Evolutionary conservation across 1,284 basidiomycete species (phyloP), one percentile per base, ranked within the genome.

Genomic region (Lignosus rhinocerotis): DNA sequence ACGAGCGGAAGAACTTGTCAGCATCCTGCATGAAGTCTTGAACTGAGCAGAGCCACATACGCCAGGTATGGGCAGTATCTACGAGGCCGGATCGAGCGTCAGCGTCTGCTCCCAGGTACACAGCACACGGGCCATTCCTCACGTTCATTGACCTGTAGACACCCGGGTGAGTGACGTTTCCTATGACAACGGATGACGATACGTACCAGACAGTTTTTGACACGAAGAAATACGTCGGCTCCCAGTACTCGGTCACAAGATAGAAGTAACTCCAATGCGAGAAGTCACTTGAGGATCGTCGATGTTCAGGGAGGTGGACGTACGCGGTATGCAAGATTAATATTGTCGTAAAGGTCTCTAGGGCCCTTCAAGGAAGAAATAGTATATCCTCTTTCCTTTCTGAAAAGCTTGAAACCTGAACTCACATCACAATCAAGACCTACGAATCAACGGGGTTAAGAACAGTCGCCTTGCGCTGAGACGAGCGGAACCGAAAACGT

Each of bases 321-420:
- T 49, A 58, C 56, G 56, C 51, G 11, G 46, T 58, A 14, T 58
- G 46, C 8, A 52, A 32, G 11, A 42, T 49, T 17, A 58, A 30
- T 3, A 8, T 21, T 7, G 56, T 43, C 11, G 51, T 49, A 17
- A 53, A 38, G 4, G 56, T 49, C 51, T 58, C 51, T 6, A 58
- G 39, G 2, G 45, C 21, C 16, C 54, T 56, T 14, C 16, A 21
- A 3, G 6, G 10, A 17, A n/a, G 16, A 6, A 46, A 11, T 21
- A 16, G 30, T 30, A 31, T 14, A 6, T 31, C 30, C 30, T 11
- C 25, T 3, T 8, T 8, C 3, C 36, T 14, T 31, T 12, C 25
- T 31, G 45, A 6, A 3, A 8, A 8, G 14, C 44, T 31, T 16
- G 2, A 16, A 6, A 4, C n/a, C 16, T 32, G 17, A n/a, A 49